Base-by-base conservation (phyloP, 2,329 filamentous ascomycete genomes). In the Pseudogymnoascus sp. region DNA sequence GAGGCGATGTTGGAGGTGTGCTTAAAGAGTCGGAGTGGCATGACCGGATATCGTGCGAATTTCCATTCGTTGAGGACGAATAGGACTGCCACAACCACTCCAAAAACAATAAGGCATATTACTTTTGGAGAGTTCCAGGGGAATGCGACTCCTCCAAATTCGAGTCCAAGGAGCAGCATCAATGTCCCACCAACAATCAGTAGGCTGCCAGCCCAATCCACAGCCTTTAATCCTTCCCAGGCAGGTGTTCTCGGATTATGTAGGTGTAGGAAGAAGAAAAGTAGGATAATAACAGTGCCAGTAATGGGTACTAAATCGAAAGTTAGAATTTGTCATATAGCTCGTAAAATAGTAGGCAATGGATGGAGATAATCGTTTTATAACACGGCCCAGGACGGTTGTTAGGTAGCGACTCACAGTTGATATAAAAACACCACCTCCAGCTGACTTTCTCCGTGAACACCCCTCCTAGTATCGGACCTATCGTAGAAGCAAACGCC, bases 91-190 rank as follows among this genome's bases (percentile, higher is more conserved):
- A 82, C 77, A 34, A 89, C 64, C 21, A 84, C 71, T 21, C 91
- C 91, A 68, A 93, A 91, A 59, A 93, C 77, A 67, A 96, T 80
- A 28, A 96, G 80, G 70, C 89, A 92, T 69, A 96, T 82, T 34
- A 93, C 88, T 0, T 84, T 87, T 1, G 88, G 80, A 0, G 89
- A 93, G 61, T 77, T 76, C 91, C 91, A 96, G 1, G 91, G 87
- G 66, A 84, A 84, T 36, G 80, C 79, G 60, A 90, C 82, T 61
- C 90, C 91, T 62, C 91, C 92, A 66, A 93, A 90, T 69, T 95
- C 88, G 5, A 96, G 83, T 1, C 91, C 91, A 40, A 96, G 84
- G 2, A 96, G 83, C 68, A 96, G 80, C 88, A 95, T 91, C 28
- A 95, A 79, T 0, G 89, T 91, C 21, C 87, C 88, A 43, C 86